These are phyloP conservation scores for Delonix regia DNA, from an alignment of 306 rosid species.

Conservation along the genomic window DNA sequence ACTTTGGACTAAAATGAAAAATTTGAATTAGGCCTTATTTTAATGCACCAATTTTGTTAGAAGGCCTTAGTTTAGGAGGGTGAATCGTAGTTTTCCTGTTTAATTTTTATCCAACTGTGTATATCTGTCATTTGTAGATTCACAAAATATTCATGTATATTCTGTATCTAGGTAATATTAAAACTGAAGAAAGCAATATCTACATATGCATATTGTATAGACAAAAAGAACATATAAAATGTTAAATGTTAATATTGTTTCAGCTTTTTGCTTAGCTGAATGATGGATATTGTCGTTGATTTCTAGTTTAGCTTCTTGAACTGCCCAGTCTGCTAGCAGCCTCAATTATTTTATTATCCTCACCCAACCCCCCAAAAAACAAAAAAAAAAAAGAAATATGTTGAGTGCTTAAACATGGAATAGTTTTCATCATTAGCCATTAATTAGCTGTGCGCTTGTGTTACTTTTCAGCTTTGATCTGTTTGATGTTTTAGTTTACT, in stretches of 20 bases:
- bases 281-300: conserved; percentile 27
- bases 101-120: not conserved
- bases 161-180: not conserved
- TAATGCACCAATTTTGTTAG: not conserved
- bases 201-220: not conserved
- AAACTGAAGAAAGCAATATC: not conserved
- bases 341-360: conserved; percentile 2
- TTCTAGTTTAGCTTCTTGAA: conserved; percentile 29
- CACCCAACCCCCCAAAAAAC: too few species aligned
- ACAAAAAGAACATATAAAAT: not conserved
- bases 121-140: conserved; percentile 6
- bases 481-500: conserved; percentile 33
- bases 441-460: not conserved
- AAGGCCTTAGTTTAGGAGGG: not conserved
- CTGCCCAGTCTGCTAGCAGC: conserved; percentile 2
- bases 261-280: not conserved
- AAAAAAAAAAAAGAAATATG: too few species aligned
- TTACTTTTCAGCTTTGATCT: conserved; percentile 15
- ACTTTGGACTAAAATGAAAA: not conserved
- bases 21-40: not conserved
- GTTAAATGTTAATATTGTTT: not conserved
- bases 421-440: conserved; percentile 16
- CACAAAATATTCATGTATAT: not conserved
- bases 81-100: not conserved
- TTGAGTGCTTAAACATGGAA: conserved; percentile 25